Evolutionary conservation across 2,329 filamentous ascomycete genomes (phyloP).

Genomic region (Myrmaecium sp.): DNA sequence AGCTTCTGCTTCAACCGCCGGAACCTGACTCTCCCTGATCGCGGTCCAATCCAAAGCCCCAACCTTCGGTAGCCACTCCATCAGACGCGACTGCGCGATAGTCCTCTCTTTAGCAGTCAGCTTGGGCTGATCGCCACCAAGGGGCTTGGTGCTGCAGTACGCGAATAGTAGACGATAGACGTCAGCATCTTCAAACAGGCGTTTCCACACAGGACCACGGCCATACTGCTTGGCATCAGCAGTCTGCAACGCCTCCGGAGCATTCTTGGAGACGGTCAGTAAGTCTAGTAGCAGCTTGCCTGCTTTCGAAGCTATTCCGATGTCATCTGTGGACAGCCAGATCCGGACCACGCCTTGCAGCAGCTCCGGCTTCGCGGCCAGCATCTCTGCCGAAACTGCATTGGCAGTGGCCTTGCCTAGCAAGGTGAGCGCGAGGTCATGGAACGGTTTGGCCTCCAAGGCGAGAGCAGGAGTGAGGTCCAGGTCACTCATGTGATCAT

Average conservation of each 20-base stretch:
- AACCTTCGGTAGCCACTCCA: slow-evolving; percentile 39
- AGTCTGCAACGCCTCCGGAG: slow-evolving; percentile 23
- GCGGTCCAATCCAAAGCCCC: slow-evolving; percentile 38
- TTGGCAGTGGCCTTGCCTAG: slow-evolving; percentile 37
- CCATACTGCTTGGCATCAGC: slow-evolving; percentile 14
- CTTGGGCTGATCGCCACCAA: slow-evolving; percentile 14
- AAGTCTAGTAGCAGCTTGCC: slow-evolving; percentile 35
- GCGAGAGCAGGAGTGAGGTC: slow-evolving; percentile 39
- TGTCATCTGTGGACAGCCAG: slow-evolving; percentile 40
- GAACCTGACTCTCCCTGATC: slow-evolving; percentile 32
- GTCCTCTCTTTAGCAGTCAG: slow-evolving; percentile 37
- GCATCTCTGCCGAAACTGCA: slow-evolving; percentile 37
- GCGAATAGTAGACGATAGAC: slow-evolving; percentile 41
- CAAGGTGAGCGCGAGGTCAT: slow-evolving; percentile 37
- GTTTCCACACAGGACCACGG: slow-evolving; percentile 38
- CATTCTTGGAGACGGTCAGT: slow-evolving; percentile 28
- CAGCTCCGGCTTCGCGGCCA: slow-evolving; percentile 39
- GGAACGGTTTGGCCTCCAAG: slow-evolving; percentile 32
- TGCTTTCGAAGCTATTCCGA: slow-evolving; percentile 37
- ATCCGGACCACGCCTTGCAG: slow-evolving; percentile 37
- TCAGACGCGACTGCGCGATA: slow-evolving; percentile 41
- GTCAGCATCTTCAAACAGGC: slow-evolving; percentile 42
- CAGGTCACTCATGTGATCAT: slow-evolving; percentile 27
- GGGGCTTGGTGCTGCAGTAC: slow-evolving; percentile 31
- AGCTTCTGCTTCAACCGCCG: slow-evolving; percentile 32